Conservation (phyloP, 192 early-diverging fungal species). For the Cladochytrium replicatum region DNA sequence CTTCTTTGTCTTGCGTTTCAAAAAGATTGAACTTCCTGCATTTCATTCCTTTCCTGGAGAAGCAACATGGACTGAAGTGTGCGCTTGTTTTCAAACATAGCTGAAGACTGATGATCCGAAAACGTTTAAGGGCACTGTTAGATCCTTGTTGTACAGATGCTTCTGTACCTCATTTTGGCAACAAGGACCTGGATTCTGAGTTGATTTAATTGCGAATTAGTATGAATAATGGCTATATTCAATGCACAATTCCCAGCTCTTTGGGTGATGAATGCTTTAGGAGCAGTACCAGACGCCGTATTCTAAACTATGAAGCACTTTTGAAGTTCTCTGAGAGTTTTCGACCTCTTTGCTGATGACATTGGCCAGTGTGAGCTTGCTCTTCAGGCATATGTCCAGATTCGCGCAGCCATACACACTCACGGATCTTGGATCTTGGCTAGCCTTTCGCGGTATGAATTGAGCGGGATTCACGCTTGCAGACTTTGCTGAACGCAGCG, state of each 20-base stretch:
- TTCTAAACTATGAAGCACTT: too few species aligned
- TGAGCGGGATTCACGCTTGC: too few species aligned
- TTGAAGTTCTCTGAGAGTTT: too few species aligned
- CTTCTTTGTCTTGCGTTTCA: too few species aligned
- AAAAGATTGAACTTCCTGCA: constrained; percentile 47
- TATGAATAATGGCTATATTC: constrained; percentile 23
- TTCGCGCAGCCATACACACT: too few species aligned
- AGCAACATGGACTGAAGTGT: constrained; percentile 48
- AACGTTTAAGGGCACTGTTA: not conserved
- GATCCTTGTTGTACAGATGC: constrained; percentile 1
- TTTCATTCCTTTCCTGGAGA: constrained; percentile 51
- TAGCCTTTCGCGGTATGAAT: too few species aligned
- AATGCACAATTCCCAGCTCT: constrained; percentile 38
- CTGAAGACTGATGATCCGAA: constrained; percentile 13
- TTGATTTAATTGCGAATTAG: not conserved
- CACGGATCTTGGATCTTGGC: too few species aligned
- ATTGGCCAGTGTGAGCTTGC: too few species aligned
- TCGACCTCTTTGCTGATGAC: too few species aligned
- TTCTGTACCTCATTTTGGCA: constrained; percentile 24
- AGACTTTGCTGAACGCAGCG: too few species aligned
- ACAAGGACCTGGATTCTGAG: constrained; percentile 17
- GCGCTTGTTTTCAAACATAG: constrained; percentile 29
- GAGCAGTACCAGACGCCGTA: too few species aligned
- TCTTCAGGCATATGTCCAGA: too few species aligned
- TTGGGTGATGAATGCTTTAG: constrained; percentile 46